Evolutionary conservation across 2,329 filamentous ascomycete species (phyloP), one percentile per base, ranked within the genome.

Genomic region (Sporothrix phasma): DNA sequence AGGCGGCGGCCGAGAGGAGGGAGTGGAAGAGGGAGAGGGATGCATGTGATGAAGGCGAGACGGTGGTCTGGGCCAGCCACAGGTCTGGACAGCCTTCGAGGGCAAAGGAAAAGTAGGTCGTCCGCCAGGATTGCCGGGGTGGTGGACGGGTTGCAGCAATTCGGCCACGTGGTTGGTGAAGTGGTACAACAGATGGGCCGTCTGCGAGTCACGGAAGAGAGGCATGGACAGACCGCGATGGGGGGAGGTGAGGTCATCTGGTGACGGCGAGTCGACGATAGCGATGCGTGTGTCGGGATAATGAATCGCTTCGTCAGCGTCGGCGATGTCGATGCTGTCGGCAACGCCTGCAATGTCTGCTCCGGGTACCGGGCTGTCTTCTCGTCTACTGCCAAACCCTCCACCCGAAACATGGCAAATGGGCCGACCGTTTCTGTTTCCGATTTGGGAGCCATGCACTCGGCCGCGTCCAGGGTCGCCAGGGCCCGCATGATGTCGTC

Each of bases 81-180:
- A 53, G 60, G 4, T 51, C 47, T 0, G 47, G 37, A 4, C 46
- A 41, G 8, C 46, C 60, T 39, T 49, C 49, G 15, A 62, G 47
- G 15, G 60, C 60, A 13, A 51, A 49, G 3, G 46, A 51, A 5
- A 62, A 49, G 26, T 66, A 66, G 5, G 56, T 34, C 2, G 54
- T 61, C 7, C 64, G 61, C 49, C 61, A 66, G 64, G 64, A 58
- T 66, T 66, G 13, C 31, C 47, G 2, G 47, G 64, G 39, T 66
- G 60, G 26, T 53, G 43, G 29, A 66, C 47, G 43, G 65, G 43
- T 37, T 66, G 65, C n/a, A 66, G 51, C 11, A 66, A 59, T 10
- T 51, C 51, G 37, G 65, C 37, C 1, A 66, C 26, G 45, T 64
- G 51, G 19, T 60, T 39, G 15, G 60, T 49, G 39, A 62, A 64